Percentiles rank a stretch among this genome's conserved stretches.
Evolutionary conservation across 345 rosid genomes (phyloP).

Genomic region (Angophora floribunda): DNA sequence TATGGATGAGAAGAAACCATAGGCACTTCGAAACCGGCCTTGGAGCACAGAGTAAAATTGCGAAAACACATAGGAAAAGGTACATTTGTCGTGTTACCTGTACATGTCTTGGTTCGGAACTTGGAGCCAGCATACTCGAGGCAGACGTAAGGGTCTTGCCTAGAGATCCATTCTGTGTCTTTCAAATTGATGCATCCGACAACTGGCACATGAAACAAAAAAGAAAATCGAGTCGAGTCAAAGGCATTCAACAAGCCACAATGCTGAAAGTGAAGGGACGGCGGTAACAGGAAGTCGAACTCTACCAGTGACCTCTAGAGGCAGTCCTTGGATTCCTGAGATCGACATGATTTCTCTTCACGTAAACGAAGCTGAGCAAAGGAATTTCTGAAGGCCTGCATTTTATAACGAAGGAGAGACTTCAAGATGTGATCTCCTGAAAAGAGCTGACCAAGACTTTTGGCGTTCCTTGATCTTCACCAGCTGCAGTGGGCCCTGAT

Average conservation of each 20-base stretch:
- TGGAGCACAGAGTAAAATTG: not conserved
- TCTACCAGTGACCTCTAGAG: conserved; percentile 48
- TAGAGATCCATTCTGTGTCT: conserved; percentile 12
- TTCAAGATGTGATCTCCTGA: not conserved
- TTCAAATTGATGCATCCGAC: conserved; percentile 4
- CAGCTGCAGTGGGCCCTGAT: not conserved
- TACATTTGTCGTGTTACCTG: not conserved
- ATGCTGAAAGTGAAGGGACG: not conserved
- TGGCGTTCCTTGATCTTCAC: not conserved
- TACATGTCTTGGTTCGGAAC: conserved; percentile 9
- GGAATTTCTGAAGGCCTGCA: not conserved
- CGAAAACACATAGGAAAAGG: not conserved
- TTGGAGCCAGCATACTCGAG: conserved; percentile 4
- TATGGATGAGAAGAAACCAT: not conserved
- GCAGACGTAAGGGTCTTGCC: conserved; percentile 12
- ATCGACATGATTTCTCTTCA: conserved; percentile 4
- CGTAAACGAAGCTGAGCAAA: not conserved
- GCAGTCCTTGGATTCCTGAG: conserved; percentile 42
- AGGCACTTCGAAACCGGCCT: not conserved
- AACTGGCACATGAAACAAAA: not conserved
- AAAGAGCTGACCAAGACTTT: not conserved
- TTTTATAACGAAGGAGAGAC: not conserved
- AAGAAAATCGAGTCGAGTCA: not conserved
- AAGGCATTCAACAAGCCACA: not conserved
- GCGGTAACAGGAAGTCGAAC: not conserved